Evolutionary conservation across 257 asterid genomes (phyloP).

Genomic region (Marsdenia floribunda): DNA sequence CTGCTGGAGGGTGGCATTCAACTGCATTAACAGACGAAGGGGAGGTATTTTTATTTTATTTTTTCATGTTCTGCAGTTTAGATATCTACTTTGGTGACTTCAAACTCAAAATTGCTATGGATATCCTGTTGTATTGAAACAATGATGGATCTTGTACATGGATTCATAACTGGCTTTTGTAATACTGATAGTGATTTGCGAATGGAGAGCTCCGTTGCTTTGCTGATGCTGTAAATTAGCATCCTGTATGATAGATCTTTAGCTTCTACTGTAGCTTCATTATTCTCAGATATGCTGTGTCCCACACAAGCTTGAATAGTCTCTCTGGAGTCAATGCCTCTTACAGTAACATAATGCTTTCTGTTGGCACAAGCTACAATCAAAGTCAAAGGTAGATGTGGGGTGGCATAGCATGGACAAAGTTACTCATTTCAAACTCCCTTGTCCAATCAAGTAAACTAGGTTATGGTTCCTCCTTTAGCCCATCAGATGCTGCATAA

Average conservation of each 20-base stretch:
- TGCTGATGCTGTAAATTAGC: not conserved
- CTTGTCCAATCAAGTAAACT: not conserved
- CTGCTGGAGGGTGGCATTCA: conserved; percentile 99
- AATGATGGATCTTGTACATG: not conserved
- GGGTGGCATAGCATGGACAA: not conserved
- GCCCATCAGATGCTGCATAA: not conserved
- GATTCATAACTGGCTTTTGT: not conserved
- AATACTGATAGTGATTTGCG: not conserved
- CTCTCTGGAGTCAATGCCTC: not conserved
- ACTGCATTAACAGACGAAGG: conserved; percentile 93
- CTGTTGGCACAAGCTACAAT: not conserved
- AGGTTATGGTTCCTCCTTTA: not conserved
- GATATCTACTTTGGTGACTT: not conserved
- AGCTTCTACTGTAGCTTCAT: not conserved
- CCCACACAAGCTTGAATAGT: not conserved
- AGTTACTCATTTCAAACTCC: not conserved
- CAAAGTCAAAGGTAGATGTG: not conserved
- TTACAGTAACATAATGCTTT: not conserved
- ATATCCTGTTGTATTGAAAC: not conserved
- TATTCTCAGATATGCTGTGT: not conserved
- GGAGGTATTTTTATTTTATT: conserved; percentile 44
- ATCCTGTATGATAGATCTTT: not conserved
- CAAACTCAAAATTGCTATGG: not conserved
- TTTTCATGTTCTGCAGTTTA: not conserved
- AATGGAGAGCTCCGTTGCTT: not conserved